Base-by-base conservation (phyloP, 768 basidiomycete genomes). In the Clitopilus hobsonii region DNA sequence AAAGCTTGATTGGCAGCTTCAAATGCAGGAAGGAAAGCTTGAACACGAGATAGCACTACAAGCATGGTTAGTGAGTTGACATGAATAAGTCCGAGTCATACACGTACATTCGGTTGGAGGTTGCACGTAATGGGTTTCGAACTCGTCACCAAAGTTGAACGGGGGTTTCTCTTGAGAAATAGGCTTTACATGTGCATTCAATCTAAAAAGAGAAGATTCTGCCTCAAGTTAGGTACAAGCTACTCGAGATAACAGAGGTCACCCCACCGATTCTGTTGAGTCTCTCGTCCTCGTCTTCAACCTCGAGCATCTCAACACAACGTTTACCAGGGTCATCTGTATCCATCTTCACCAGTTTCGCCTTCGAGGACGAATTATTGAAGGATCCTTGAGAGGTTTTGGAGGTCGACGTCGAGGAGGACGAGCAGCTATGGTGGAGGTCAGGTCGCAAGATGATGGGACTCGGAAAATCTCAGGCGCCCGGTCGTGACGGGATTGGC, bases 1-100 rank as follows among this genome's bases (percentile, higher is more conserved):
- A 89, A 75, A 1, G 76, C 65, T 1, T 74, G 75, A 60, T 88
- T 89, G 2, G 87, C 85, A 11, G 83, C 84, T 48, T 83, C 79
- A 16, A 89, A 71, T 59, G 81, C 72, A 2, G 87, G 86, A 5
- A 90, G 77, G 63, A 90, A 89, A 0, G 81, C 78, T 64, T 83
- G 80, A 3, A 89, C 74, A 16, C 87, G 81, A 8, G 81, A 74
- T 5, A 91, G 71, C 18, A 90, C 88, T 90, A 58, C 13, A n/a
- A 8, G 29, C 25, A n/a, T 16, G 10, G 24, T n/a, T 51, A 18
- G 22, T 11, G 22, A 18, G 18, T 45, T 20, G n/a, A 18, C 22
- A 20, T 2, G 41, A 8, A 23, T 5, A 18, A 10, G 22, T 18
- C n/a, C n/a, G 2, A 16, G 41, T 16, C 10, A 5, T 11, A n/a